These are phyloP conservation scores for Ophiostoma himal-ulmi DNA, from an alignment of 2,329 filamentous ascomycete genomes.

Conservation along the genomic window DNA sequence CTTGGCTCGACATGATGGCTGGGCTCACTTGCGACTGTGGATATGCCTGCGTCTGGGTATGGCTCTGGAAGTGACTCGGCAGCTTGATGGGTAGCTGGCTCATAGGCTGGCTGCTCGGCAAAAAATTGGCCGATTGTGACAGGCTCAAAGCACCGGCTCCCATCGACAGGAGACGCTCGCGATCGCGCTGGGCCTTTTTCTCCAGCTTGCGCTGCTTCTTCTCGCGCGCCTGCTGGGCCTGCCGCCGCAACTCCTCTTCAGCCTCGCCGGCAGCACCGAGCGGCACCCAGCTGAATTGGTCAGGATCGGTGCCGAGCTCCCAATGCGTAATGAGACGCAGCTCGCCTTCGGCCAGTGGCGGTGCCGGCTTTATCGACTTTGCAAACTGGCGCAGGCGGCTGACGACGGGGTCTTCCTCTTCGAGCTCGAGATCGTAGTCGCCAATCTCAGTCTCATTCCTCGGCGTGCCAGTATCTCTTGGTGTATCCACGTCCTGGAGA, in stretches of 20 bases:
- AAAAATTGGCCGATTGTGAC: not conserved
- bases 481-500: not conserved
- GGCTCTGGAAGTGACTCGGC: not conserved
- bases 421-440: not conserved
- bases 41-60: not conserved
- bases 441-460: not conserved
- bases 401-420: conserved; percentile 29
- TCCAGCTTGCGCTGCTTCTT: conserved; percentile 31
- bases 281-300: conserved; percentile 31
- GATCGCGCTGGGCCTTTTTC: conserved; percentile 27
- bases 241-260: conserved; percentile 20
- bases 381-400: conserved; percentile 35
- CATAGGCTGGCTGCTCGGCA: not conserved
- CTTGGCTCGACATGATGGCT: conserved; percentile 18
- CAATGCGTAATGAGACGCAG: conserved; percentile 34
- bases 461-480: not conserved
- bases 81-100: not conserved
- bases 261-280: conserved; percentile 18
- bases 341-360: conserved; percentile 27
- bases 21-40: not conserved
- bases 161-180: conserved; percentile 25
- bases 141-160: not conserved
- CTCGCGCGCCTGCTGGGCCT: conserved; percentile 27
- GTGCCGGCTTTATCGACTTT: conserved; percentile 30
- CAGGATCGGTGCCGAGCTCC: conserved; percentile 35